Base-by-base conservation (phyloP, 306 rosid species). In the Cucumis sativus region DNA sequence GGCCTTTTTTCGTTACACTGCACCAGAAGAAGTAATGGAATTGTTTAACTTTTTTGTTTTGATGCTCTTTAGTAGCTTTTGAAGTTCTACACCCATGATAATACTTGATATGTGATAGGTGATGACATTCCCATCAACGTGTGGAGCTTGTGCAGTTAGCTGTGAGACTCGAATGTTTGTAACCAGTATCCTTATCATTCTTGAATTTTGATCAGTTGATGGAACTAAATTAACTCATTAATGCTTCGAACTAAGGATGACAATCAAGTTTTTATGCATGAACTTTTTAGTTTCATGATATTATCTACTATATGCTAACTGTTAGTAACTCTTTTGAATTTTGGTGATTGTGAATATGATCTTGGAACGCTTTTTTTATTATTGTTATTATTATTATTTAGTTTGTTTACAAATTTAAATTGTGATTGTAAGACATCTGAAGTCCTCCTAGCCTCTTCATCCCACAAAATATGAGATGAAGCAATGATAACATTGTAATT, bases 161-260 rank as follows among this genome's bases (percentile, higher is more conserved):
- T 95, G 97, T 5, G 97, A 95, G 86, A 95, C 99, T 82, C 91
- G 99, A 86, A 95, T 95, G 97, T 92, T 92, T 76, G 88, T 95
- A 52, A 95, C 97, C 69, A 81, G 96, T 92, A 92, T 95, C 97
- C 88, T 90, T 25, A 66, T 35, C 61, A 6, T 55, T 60, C n/a
- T 74, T 75, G 17, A 51, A 55, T 79, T 76, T 75, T 64, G 73
- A 52, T 60, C 37, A 35, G 62, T 45, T 77, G 49, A 10, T 65
- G 39, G 30, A 43, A 18, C 74, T 77, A 17, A 77, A 64, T 33
- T 60, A 45, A 59, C 54, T 77, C 28, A 11, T 33, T 21, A 20
- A 65, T 17, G 3, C 21, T 49, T 28, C 52, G 72, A 17, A 3
- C 6, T n/a, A 18, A 37, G 10, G 37, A 65, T 64, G 0, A 33